Conservation (phyloP, 352 stramenopile species). For the Pythium sukuiense region DNA sequence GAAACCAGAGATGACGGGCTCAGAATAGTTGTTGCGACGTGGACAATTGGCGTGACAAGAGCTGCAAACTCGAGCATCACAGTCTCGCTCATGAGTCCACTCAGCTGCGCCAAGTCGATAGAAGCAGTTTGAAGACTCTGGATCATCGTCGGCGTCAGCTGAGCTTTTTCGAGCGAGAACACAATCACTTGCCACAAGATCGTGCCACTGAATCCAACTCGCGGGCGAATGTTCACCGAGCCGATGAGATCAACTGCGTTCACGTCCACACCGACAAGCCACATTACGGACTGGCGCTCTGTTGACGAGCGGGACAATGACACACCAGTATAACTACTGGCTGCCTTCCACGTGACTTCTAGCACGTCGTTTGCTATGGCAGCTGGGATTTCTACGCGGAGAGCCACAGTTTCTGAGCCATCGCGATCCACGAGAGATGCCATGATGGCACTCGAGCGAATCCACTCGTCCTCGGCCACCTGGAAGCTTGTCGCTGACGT, state of each 20-base stretch:
- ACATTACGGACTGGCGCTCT: not conserved
- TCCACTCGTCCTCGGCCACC: constrained; percentile 17
- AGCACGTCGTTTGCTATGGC: not conserved
- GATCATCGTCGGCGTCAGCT: not conserved
- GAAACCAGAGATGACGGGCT: constrained; percentile 10
- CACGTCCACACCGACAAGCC: constrained; percentile 10
- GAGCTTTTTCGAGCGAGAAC: constrained; percentile 10
- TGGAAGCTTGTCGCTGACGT: not conserved
- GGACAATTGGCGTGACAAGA: constrained; percentile 15
- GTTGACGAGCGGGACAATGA: constrained; percentile 4
- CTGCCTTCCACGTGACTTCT: constrained; percentile 6
- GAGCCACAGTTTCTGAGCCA: constrained; percentile 15
- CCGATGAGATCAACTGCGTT: constrained; percentile 16
- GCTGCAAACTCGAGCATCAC: not conserved
- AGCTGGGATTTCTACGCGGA: not conserved
- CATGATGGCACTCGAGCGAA: constrained; percentile 11
- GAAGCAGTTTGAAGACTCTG: not conserved
- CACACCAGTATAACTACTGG: not conserved
- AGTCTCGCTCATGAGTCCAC: not conserved
- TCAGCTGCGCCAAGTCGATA: not conserved
- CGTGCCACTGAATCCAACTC: constrained; percentile 17
- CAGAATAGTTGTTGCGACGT: constrained; percentile 1
- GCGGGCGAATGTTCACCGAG: constrained; percentile 8
- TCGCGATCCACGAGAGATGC: constrained; percentile 25
- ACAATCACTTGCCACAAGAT: constrained; percentile 7